Base-by-base conservation (phyloP, 2,329 filamentous ascomycete species). In the Fusarium dimerum region DNA sequence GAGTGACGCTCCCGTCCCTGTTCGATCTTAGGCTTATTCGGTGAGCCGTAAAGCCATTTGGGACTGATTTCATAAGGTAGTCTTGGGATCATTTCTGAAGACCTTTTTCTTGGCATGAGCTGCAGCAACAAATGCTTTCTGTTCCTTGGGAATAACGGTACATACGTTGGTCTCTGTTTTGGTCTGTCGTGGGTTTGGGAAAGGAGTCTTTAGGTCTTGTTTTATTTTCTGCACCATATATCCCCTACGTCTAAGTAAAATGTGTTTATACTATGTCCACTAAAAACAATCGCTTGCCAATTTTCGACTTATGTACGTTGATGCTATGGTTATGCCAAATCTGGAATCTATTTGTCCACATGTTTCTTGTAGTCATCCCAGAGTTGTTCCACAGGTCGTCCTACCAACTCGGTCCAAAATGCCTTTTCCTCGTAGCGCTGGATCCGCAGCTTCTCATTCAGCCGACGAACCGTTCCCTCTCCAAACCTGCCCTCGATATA, bases 401-500 rank as follows among this genome's bases (percentile, higher is more conserved):
- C 89, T 62, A 90, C 82, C 26, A 93, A 74, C 58, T 80, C 77
- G 6, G 80, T 74, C 92, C 89, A 88, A 69, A 94, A 83, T 47
- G 71, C 63, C 47, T 83, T 73, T 71, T 88, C 80, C 56, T 86
- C 76, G 71, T 94, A 89, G 72, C 75, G 77, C 40, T 75, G 75
- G n/a, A 73, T 73, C 54, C 85, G 77, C 68, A 96, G 71, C 58
- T 79, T 81, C 65, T 85, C 87, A 65, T 95, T 88, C 45, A 94
- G 71, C 51, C 76, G 78, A 50, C 82, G 75, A 29, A 89, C 78
- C 0, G 82, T 83, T 8, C 82, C 84, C 9, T 70, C 65, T 1
- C 84, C 85, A 60, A 82, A 88, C 44, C 79, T 78, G 36, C 76
- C 70, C 73, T 97, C 92, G 43, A 97, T 74, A 75, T 90, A 96